A percentile compares a stretch with the other conserved stretches of the same genome.
Conservation (phyloP, 108 stramenopile genomes). For the Skeletonema tropicum region DNA sequence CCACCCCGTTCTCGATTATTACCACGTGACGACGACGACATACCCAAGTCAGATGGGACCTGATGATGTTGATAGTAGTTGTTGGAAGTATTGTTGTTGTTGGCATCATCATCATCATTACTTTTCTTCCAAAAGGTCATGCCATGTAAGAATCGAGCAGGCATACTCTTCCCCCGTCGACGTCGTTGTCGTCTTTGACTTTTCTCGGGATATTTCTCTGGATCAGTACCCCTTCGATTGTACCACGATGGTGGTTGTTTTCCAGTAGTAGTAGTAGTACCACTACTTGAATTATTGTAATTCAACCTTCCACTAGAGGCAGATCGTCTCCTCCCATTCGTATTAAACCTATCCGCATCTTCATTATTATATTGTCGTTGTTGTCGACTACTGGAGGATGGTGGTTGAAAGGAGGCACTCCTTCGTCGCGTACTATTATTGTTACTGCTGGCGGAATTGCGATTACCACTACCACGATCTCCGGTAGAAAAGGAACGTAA, state of each 20-base stretch:
- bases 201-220: too few species aligned
- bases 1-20: background rate
- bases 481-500: background rate
- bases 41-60: background rate
- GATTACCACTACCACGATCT: background rate
- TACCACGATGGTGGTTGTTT: background rate
- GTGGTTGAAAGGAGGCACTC: too few species aligned
- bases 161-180: conserved; percentile 5
- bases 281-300: too few species aligned
- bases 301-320: background rate
- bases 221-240: background rate
- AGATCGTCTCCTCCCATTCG: background rate
- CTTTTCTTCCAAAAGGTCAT: background rate
- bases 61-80: background rate
- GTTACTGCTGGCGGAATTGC: background rate
- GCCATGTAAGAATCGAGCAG: background rate
- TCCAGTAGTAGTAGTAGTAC: too few species aligned
- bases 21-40: background rate
- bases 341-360: too few species aligned
- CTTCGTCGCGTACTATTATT: background rate
- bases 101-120: background rate
- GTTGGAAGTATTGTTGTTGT: background rate
- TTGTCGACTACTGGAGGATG: too few species aligned
- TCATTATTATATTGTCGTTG: too few species aligned
- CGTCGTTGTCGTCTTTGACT: too few species aligned